phyloP scores from a whole-genome alignment of 371 early-diverging fungal genomes.

The Nematocida ausubeli region DNA sequence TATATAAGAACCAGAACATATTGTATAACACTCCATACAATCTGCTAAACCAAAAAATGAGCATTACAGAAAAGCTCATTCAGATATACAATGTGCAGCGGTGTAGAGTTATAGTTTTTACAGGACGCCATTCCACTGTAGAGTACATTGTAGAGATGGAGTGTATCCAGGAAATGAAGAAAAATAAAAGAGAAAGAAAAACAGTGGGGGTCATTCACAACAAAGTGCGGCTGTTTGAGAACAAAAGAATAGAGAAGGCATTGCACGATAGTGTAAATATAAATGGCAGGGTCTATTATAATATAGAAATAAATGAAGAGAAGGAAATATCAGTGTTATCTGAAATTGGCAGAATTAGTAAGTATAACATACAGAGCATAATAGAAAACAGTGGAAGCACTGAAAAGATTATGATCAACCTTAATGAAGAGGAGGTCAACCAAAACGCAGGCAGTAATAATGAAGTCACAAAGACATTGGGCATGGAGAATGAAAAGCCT shows the following conservation, averaged over 20 bases:
- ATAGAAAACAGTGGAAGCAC: background rate
- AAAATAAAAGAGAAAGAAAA: background rate
- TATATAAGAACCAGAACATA: constrained; percentile 46
- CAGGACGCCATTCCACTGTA: background rate
- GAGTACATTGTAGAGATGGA: background rate
- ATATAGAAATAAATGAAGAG: background rate
- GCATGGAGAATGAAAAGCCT: background rate
- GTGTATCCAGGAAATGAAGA: no score
- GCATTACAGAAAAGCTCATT: constrained; percentile 17
- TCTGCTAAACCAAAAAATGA: background rate
- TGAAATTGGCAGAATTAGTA: background rate
- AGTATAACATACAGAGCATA: background rate
- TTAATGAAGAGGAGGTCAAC: background rate
- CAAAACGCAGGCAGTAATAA: background rate
- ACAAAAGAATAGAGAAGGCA: background rate
- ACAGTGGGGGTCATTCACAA: background rate
- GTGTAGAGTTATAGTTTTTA: background rate
- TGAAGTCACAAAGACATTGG: background rate
- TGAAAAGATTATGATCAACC: background rate
- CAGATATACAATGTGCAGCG: background rate
- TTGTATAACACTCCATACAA: constrained; percentile 21
- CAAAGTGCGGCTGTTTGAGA: background rate
- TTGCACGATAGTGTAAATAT: background rate
- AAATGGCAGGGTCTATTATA: background rate
- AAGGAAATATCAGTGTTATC: background rate